Percentiles rank a stretch among this genome's conserved stretches.
Conservation (phyloP, 352 stramenopile species). For the Phytophthora pisi region DNA sequence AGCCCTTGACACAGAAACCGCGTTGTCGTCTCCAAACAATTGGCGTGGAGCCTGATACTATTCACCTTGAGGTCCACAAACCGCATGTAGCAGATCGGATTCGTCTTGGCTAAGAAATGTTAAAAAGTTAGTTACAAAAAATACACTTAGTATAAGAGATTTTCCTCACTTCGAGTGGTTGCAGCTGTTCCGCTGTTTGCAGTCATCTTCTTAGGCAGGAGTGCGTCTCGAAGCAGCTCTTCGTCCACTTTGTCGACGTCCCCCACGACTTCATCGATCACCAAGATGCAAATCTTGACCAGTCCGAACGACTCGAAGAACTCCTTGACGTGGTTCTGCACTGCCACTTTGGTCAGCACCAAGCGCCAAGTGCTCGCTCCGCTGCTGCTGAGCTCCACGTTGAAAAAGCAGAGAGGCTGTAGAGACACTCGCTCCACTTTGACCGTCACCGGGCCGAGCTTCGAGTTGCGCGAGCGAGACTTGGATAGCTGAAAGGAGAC, state of each 20-base stretch:
- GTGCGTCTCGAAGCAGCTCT: slow-evolving; percentile 31
- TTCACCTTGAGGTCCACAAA: slow-evolving; percentile 66
- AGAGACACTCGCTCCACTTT: slow-evolving; percentile 55
- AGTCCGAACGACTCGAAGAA: slow-evolving; percentile 81
- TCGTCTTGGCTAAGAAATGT: slow-evolving; percentile 29
- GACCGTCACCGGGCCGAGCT: slow-evolving; percentile 31
- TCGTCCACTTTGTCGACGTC: slow-evolving; percentile 49
- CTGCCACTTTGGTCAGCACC: slow-evolving; percentile 50
- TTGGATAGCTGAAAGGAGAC: slow-evolving; percentile 46
- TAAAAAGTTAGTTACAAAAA: not conserved
- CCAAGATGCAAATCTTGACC: slow-evolving; percentile 71
- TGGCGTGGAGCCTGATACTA: slow-evolving; percentile 40
- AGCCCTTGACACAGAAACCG: slow-evolving; percentile 51
- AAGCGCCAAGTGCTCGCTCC: slow-evolving; percentile 42
- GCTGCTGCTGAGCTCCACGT: slow-evolving; percentile 45
- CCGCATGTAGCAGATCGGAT: slow-evolving; percentile 59
- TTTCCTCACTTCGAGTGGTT: slow-evolving; percentile 12
- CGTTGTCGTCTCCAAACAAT: slow-evolving; percentile 40
- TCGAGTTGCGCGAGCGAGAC: slow-evolving; percentile 9
- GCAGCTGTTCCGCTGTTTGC: slow-evolving; percentile 4
- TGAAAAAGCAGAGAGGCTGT: slow-evolving; percentile 48
- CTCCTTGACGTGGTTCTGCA: slow-evolving; percentile 56
- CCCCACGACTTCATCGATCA: slow-evolving; percentile 51
- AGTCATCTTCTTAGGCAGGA: slow-evolving; percentile 20
- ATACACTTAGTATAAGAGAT: no score